Conservation (phyloP, 441 rosid species). For the Geranium incanum region DNA sequence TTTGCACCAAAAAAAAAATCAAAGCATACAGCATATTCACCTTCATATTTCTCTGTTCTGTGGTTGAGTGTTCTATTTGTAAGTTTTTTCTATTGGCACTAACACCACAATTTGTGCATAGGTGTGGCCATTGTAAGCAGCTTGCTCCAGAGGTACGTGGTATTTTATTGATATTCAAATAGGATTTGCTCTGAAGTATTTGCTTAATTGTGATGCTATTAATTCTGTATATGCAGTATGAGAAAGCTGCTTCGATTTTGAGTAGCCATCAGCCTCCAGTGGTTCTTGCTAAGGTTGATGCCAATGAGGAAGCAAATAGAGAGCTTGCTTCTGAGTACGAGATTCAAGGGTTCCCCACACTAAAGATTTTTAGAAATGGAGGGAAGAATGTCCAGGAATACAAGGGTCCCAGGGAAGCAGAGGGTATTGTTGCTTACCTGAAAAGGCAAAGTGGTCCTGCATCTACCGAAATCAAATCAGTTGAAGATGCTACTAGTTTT, state of each 20-base stretch:
- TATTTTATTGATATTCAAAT: not conserved
- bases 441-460: slow-evolving; percentile 90
- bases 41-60: no score
- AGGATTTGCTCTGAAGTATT: not conserved
- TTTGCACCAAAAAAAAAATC: no score
- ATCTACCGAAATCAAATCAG: slow-evolving; percentile 68
- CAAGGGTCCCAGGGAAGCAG: slow-evolving; percentile 92
- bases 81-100: no score
- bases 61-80: no score
- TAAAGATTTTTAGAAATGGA: slow-evolving; percentile 79
- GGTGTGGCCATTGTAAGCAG: slow-evolving; percentile 96
- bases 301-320: slow-evolving; percentile 63
- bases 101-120: slow-evolving; percentile 17
- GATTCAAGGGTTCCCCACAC: slow-evolving; percentile 75
- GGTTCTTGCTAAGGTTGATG: slow-evolving; percentile 81
- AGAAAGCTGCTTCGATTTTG: slow-evolving; percentile 79
- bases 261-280: slow-evolving; percentile 59
- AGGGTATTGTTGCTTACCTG: slow-evolving; percentile 72
- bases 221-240: slow-evolving; percentile 48
- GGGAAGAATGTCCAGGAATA: slow-evolving; percentile 68
- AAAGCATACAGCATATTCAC: no score
- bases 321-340: slow-evolving; percentile 51
- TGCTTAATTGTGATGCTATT: not conserved
- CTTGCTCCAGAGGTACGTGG: slow-evolving; percentile 85
- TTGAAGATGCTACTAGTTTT: slow-evolving; percentile 48